These are phyloP conservation scores for Trichoderma cornu-damae DNA, from an alignment of 2,329 filamentous ascomycete genomes.

Conservation along the genomic window DNA sequence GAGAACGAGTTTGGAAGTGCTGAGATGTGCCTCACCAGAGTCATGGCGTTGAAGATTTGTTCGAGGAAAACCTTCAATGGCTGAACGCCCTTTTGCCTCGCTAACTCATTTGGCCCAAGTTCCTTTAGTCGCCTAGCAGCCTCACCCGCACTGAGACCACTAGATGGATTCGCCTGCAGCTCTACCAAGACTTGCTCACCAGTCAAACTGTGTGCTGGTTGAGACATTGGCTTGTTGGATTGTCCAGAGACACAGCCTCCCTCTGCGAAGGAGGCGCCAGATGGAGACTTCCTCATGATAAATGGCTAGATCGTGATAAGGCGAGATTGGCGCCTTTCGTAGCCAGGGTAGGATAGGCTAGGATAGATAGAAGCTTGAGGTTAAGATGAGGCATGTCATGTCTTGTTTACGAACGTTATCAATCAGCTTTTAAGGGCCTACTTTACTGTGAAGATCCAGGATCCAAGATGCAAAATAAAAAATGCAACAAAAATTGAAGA, in stretches of 20 bases:
- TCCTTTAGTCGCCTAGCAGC: constrained; percentile 46
- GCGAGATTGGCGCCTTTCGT: neutral
- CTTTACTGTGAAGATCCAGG: neutral
- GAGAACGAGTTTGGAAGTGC: rapidly evolving
- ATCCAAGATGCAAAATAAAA: too few relatives aligned
- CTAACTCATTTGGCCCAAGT: constrained; percentile 57
- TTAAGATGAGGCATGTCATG: neutral
- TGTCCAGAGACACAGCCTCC: constrained; percentile 31
- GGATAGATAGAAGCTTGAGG: neutral
- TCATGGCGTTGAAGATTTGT: constrained; percentile 56
- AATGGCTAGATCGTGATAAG: neutral
- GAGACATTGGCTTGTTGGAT: constrained; percentile 40
- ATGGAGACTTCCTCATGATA: neutral
- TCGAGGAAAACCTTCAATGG: constrained; percentile 52
- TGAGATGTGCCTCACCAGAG: constrained; percentile 35
- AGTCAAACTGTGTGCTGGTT: constrained; percentile 53
- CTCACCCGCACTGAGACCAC: constrained; percentile 49
- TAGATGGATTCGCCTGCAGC: constrained; percentile 47
- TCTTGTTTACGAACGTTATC: neutral
- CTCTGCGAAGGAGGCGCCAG: neutral
- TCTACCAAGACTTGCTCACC: constrained; percentile 47
- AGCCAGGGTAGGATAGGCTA: neutral
- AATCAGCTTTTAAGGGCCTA: too few relatives aligned
- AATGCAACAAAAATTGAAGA: too few relatives aligned
- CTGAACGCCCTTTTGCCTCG: constrained; percentile 43